Base-by-base conservation (phyloP, 2,329 filamentous ascomycete genomes). In the Fonsecaea erecta region DNA sequence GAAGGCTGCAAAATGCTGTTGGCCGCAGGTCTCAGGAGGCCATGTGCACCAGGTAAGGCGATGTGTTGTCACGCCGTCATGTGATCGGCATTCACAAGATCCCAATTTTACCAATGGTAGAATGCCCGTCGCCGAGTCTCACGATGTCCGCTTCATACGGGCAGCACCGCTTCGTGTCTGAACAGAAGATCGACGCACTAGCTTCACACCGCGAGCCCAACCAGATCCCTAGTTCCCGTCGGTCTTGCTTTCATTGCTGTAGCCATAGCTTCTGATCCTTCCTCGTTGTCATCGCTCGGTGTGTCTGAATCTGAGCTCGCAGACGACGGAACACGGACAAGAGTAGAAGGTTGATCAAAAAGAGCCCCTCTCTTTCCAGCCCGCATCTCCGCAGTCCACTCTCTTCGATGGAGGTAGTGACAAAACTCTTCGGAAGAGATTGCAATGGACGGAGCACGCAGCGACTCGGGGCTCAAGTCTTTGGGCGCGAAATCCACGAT, bases 261-360 rank as follows among this genome's bases (percentile, higher is more conserved):
- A 32, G 52, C 52, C 18, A 3, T 16, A 32, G 52, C 21, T 24
- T 28, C 52, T 24, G 32, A 32, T 54, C 3, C 28, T 8, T 30
- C 21, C 52, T 54, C 52, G 30, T 54, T n/a, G 52, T 54, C 26
- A 32, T 54, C 52, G 52, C 52, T 34, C 14, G 26, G 52, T 34
- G 52, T 54, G 52, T 54, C 52, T 54, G 26, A 54, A 32, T 24
- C 52, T 54, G 52, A 54, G 52, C 52, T 54, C 52, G 52, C 52
- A 26, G 52, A 26, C 52, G 24, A 12, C 52, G 52, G 52, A 54
- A 16, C 7, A 54, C 32, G 9, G 52, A 54, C 28, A 54, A 32
- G 9, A 1, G 24, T 26, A 54, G 52, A 3, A 54, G 52, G 52
- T 30, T 32, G 2, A 32, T 54, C 52, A 26, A 3, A 1, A 7